Conservation (phyloP, 2,329 filamentous ascomycete species). For the Ustilaginoidea virens region DNA sequence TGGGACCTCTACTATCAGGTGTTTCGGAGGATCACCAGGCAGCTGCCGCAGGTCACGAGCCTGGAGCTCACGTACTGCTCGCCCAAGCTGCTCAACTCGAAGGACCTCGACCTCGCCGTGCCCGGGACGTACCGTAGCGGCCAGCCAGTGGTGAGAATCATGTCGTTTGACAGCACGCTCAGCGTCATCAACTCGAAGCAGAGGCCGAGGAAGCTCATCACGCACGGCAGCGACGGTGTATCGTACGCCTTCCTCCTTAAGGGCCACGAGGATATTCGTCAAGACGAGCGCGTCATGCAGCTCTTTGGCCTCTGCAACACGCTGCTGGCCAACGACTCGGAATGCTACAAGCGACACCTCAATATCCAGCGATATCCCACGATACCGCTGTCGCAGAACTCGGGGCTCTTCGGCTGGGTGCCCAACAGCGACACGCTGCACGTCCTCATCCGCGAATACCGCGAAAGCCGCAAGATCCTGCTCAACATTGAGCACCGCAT, state of each 20-base stretch:
- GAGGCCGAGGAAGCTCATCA: constrained; percentile 74
- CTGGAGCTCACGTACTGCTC: constrained; percentile 95
- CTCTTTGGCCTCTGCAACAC: constrained; percentile 97
- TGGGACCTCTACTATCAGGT: constrained; percentile 99
- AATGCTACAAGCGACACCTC: constrained; percentile 92
- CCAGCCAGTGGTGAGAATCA: constrained; percentile 64
- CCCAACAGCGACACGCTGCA: constrained; percentile 96
- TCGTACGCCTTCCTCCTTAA: constrained; percentile 85
- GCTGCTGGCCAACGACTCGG: constrained; percentile 78
- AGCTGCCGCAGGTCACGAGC: constrained; percentile 81
- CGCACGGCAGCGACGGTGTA: constrained; percentile 77
- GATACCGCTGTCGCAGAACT: constrained; percentile 94
- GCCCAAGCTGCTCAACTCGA: constrained; percentile 74
- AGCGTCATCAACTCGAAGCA: constrained; percentile 96
- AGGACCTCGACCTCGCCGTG: constrained; percentile 82
- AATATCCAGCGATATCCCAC: constrained; percentile 92
- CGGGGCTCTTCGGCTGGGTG: constrained; percentile 89
- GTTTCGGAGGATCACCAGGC: constrained; percentile 86
- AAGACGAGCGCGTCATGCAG: constrained; percentile 99
- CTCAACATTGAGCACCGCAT: constrained; percentile 99
- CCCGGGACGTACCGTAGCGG: constrained; percentile 83
- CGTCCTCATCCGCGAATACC: constrained; percentile 91
- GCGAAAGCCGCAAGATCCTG: constrained; percentile 90
- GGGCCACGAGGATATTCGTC: constrained; percentile 97
- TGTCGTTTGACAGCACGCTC: constrained; percentile 79